Base-by-base conservation (phyloP, 352 stramenopile genomes). In the Phytopythium vexans region DNA sequence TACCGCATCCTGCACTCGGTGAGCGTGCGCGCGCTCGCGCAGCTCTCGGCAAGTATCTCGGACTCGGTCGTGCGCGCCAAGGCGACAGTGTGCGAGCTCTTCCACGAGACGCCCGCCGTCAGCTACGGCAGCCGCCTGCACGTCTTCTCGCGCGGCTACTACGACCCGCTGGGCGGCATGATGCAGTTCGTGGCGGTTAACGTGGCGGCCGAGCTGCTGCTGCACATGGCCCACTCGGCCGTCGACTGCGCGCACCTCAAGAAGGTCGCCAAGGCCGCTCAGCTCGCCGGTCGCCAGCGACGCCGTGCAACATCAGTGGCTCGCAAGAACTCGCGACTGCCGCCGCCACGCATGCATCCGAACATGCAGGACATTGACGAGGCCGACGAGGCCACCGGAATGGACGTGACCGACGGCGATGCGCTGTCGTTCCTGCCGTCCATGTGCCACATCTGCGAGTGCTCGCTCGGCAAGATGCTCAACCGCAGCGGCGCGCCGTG, bases 1-100 rank as follows among this genome's bases (percentile, higher is more conserved):
- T 88, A 82, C 59, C 72, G 72, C 11, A 65, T 90, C 32, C 60
- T 81, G 52, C 80, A 90, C 52, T 89, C 78, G 34, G 70, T 89
- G 43, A 68, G 72, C 41, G 67, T 86, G 52, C 77, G 80, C 21
- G 74, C 76, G 33, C 58, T 87, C 38, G 56, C 70, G 7, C 52
- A 73, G 27, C 49, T 82, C 31, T 59, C 60, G 32, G 37, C 54
- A 1, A 52, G 51, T n/a, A 55, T 60, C 7, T 58, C 66, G 1
- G 60, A 58, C n/a, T 68, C 60, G 10, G 67, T 75, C 7, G 68
- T 88, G 37, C 77, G 77, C 11, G 77, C 70, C 41, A 58, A 77
- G 16, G 32, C 68, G 8, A 74, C 71, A 21, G 34, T 80, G 31
- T 74, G 76, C 51, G 68, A 79, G 51, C 49, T 84, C 41, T 87